Evolutionary conservation across 2,329 filamentous ascomycete species (phyloP), one percentile per base, ranked within the genome.

Genomic region (Pyricularia grisea): DNA sequence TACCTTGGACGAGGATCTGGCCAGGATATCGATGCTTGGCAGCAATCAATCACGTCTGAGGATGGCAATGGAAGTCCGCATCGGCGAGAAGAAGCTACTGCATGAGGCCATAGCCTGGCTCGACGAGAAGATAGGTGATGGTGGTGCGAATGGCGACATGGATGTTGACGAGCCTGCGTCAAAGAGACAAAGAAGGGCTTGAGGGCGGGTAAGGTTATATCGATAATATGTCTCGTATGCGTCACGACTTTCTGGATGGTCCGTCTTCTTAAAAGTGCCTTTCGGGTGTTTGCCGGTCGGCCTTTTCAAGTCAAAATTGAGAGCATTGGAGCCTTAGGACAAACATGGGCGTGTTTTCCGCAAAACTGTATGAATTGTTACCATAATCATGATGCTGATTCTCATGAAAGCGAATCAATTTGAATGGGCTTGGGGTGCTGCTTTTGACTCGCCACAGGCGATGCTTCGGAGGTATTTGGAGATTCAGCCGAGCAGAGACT

Each of bases 21-120:
- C 64, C 36, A 64, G 69, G 4, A 63, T 75, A 10, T 30, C 27
- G 66, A 27, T 70, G 50, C 6, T 70, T 60, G 33, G 70, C 67
- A 17, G 31, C 36, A 10, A 27, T 65, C 17, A 67, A 68, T 20
- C 69, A 42, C 25, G 73, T 28, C 68, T 70, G 68, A 68, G 70
- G n/a, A 75, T 77, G 74, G 78, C 77, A 0, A 66, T 79, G 12
- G 75, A 74, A 25, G 77, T 79, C 23, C 73, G 78, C n/a, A 73
- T 75, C 25, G 78, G 78, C 10, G 78, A 79, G 71, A 79, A 79
- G 72, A 70, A 72, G 50, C 69, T 79, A 4, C 69, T 79, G 30
- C 69, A 68, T 20, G 76, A 78, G 68, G 75, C 74, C 4, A 69
- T 71, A 30, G 20, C 27, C 2, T 67, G 66, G 66, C n/a, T 61